Percentiles rank a stretch among this genome's conserved stretches.
These are phyloP conservation scores for Tulasnella sp. DNA, from an alignment of 768 basidiomycete species.

Conservation along the genomic window DNA sequence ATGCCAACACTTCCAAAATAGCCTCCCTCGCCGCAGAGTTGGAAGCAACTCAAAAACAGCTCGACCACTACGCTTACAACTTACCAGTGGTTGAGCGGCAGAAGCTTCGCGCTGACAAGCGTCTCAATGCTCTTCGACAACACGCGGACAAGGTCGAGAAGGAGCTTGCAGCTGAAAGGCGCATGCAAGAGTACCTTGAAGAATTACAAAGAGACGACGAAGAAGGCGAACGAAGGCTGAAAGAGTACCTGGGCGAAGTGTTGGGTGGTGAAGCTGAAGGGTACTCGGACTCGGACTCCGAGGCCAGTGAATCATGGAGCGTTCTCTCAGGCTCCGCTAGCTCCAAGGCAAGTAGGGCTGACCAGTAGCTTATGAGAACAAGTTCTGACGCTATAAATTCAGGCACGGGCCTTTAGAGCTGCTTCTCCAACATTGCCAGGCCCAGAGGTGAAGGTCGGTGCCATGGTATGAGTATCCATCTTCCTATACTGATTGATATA, in stretches of 20 bases:
- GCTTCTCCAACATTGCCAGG: not conserved
- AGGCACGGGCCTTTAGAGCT: not conserved
- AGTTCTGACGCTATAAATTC: not conserved
- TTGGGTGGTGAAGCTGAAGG: constrained; percentile 15
- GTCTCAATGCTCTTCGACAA: constrained; percentile 14
- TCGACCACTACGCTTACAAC: constrained; percentile 16
- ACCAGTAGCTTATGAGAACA: not conserved
- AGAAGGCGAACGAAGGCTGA: constrained; percentile 16
- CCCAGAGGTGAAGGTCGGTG: not conserved
- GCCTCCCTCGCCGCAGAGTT: constrained; percentile 20
- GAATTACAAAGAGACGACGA: constrained; percentile 26
- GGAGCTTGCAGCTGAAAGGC: constrained; percentile 16
- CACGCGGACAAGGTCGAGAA: constrained; percentile 18
- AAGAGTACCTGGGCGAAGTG: constrained; percentile 26
- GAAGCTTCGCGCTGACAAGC: constrained; percentile 14
- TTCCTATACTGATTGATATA: not conserved
- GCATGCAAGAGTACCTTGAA: constrained; percentile 22
- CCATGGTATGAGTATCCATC: not conserved
- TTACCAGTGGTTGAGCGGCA: constrained; percentile 11
- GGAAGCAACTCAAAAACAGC: constrained; percentile 7
- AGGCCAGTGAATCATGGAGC: constrained; percentile 18
- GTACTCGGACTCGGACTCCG: constrained; percentile 24
- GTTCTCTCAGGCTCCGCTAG: not conserved
- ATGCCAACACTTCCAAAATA: constrained; percentile 16
- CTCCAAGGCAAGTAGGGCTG: not conserved